Evolutionary conservation across 352 stramenopile species (phyloP), one percentile per base, ranked within the genome.

Genomic region (Aphanomyces invadans): DNA sequence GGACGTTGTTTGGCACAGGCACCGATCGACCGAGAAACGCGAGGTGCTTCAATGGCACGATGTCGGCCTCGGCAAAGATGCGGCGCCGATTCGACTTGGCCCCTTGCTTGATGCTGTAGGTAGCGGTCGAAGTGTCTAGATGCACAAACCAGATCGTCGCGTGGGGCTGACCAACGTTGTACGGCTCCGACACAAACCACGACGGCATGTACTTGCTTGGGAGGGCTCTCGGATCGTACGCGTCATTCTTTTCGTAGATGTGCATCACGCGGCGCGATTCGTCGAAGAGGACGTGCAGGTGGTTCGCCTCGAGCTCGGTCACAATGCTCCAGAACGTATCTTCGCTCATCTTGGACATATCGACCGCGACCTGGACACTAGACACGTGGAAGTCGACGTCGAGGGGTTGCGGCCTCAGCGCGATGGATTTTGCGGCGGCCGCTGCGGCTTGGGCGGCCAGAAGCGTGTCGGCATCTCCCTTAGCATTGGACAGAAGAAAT

Each of bases 381-480:
- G 59, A 66, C 5, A 66, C 59, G 46, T 66, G 59, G 25, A 54
- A 66, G 2, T 66, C 59, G 10, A 53, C 57, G 33, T 38, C 36
- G 36, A 42, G 36, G 36, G 36, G 36, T 42, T 7, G 36, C 36
- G 36, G 36, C 36, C 36, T 7, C 36, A 7, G 36, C 36, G 7
- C 59, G 51, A 23, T 57, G 28, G 59, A 44, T 12, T 12, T 23
- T 21, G 21, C 39, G 23, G 44, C 31, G 17, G 54, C 56, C n/a
- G 26, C 54, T 2, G 56, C 56, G 2, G 33, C 56, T 65, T 65
- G 9, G 25, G 56, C 59, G 29, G 59, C 59, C 11, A 38, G 29
- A 25, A 66, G 28, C 23, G 44, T 44, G 21, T 28, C 44, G 12
- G 59, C 33, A 28, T 26, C 59, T 15, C 46, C 23, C 12, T 31